Evolutionary conservation across 176 grass and related monocot species (phyloP).

Genomic region (Bolboschoenus planiculmis): DNA sequence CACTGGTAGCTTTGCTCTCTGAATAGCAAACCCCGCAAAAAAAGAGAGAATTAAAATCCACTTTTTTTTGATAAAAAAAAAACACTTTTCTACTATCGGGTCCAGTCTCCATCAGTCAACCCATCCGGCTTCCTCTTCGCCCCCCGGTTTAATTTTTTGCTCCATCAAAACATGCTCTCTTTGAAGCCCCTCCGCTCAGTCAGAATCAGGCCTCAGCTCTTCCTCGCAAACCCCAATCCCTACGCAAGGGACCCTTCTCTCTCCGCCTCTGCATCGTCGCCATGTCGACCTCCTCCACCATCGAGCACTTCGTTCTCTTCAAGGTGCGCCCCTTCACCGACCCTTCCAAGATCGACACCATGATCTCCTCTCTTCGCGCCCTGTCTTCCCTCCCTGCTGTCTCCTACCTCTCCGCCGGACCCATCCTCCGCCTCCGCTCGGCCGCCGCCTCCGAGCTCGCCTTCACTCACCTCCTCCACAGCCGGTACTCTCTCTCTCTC

Average conservation of each 20-base stretch:
- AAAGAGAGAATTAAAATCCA: too few relatives aligned
- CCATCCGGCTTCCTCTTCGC: not conserved
- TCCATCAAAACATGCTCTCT: slow-evolving; percentile 14
- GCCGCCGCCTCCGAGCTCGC: slow-evolving; percentile 49
- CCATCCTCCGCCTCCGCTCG: slow-evolving; percentile 61
- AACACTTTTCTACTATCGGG: not conserved
- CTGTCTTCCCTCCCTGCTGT: slow-evolving; percentile 47
- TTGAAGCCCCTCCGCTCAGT: slow-evolving; percentile 30
- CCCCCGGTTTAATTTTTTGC: slow-evolving; percentile 19
- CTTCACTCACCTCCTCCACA: slow-evolving; percentile 77
- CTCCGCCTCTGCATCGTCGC: slow-evolving; percentile 16
- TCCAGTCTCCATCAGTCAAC: not conserved
- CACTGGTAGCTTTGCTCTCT: too few relatives aligned
- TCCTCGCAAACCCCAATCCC: slow-evolving; percentile 7
- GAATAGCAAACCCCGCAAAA: too few relatives aligned
- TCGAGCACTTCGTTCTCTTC: slow-evolving; percentile 97
- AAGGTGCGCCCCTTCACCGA: slow-evolving; percentile 47
- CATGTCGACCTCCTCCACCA: slow-evolving; percentile 8
- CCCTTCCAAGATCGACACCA: slow-evolving; percentile 44
- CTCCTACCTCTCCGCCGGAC: slow-evolving; percentile 57
- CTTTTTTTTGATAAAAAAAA: too few relatives aligned
- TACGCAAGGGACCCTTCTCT: slow-evolving; percentile 7
- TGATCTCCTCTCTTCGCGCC: slow-evolving; percentile 51
- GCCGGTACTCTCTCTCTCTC: slow-evolving; percentile 44
- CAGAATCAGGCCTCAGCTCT: not conserved